A percentile compares a stretch with the other conserved stretches of the same genome.
phyloP scores from a whole-genome alignment of 805 yeast genomes.

The Metschnikowia santaceciliae region DNA sequence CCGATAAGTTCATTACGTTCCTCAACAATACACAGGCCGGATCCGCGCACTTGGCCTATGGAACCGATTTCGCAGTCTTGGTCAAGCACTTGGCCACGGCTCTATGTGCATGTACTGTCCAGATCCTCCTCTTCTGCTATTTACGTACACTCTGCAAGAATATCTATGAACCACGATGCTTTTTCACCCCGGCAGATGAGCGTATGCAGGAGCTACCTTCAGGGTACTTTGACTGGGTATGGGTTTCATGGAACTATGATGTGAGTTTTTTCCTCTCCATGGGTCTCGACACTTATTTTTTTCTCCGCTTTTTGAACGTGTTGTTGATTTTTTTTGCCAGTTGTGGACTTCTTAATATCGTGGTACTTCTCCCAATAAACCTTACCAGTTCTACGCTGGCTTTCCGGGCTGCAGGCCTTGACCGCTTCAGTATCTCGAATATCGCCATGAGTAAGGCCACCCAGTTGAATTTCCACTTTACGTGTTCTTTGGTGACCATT shows the following conservation, averaged over 20 bases:
- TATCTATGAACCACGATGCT: slow-evolving; percentile 55
- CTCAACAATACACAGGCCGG: slow-evolving; percentile 55
- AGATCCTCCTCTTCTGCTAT: slow-evolving; percentile 41
- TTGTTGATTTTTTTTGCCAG: slow-evolving; percentile 48
- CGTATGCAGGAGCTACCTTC: slow-evolving; percentile 36
- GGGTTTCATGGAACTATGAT: slow-evolving; percentile 37
- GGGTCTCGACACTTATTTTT: slow-evolving; percentile 76
- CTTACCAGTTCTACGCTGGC: slow-evolving; percentile 32
- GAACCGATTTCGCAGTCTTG: slow-evolving; percentile 54
- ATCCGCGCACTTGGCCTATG: slow-evolving; percentile 54
- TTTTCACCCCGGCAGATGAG: slow-evolving; percentile 38
- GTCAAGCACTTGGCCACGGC: slow-evolving; percentile 55
- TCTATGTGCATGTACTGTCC: slow-evolving; percentile 48
- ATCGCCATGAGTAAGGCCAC: slow-evolving; percentile 50
- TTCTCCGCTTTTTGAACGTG: slow-evolving; percentile 56
- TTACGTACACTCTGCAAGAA: slow-evolving; percentile 27
- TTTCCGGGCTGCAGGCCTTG: slow-evolving; percentile 49
- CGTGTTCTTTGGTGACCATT: slow-evolving; percentile 53
- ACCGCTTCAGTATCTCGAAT: slow-evolving; percentile 67
- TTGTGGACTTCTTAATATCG: slow-evolving; percentile 51
- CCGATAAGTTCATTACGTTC: slow-evolving; percentile 33
- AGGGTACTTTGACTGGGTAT: slow-evolving; percentile 56
- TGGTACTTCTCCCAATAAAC: slow-evolving; percentile 65
- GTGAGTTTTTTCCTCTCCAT: slow-evolving; percentile 43
- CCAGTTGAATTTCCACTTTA: slow-evolving; percentile 58